These are phyloP conservation scores for Ceratobasidium sp. DNA, from an alignment of 1,284 basidiomycete genomes.

Conservation along the genomic window DNA sequence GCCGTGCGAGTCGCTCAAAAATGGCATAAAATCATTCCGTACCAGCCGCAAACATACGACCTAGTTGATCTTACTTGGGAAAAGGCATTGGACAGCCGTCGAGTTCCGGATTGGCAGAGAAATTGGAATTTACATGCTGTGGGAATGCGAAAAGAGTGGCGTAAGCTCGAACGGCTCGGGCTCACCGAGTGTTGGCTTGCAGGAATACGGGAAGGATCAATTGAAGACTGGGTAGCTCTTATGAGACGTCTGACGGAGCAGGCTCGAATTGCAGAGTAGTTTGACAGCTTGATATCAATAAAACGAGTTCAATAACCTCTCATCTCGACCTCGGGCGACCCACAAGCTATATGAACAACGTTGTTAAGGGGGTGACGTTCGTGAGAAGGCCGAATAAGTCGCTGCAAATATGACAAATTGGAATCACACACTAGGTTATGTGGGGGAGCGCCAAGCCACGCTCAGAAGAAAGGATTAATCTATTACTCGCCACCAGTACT, in stretches of 20 bases:
- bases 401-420: too few relatives aligned
- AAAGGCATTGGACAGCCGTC: conserved; percentile 47
- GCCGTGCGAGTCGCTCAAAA: background rate
- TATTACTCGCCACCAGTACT: too few relatives aligned
- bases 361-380: too few relatives aligned
- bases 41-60: background rate
- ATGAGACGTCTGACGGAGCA: conserved; percentile 51
- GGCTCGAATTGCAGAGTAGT: too few relatives aligned
- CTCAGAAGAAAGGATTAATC: too few relatives aligned
- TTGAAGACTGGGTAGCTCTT: conserved; percentile 68
- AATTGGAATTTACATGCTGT: conserved; percentile 61
- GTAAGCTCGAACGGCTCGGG: conserved; percentile 61
- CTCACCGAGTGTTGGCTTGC: conserved; percentile 62
- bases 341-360: too few relatives aligned
- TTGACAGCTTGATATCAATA: too few relatives aligned
- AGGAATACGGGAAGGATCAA: conserved; percentile 64
- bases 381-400: too few relatives aligned
- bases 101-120: conserved; percentile 61
- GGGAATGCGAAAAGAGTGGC: conserved; percentile 64
- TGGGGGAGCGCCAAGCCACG: too few relatives aligned
- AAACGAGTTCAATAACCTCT: too few relatives aligned
- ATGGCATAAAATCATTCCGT: background rate
- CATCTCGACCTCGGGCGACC: too few relatives aligned
- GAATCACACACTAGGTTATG: too few relatives aligned
- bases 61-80: conserved; percentile 17